Percentiles rank a stretch among this genome's conserved stretches.
Evolutionary conservation across 192 early-diverging fungal genomes (phyloP).

Genomic region (Rhizophagus clarus): DNA sequence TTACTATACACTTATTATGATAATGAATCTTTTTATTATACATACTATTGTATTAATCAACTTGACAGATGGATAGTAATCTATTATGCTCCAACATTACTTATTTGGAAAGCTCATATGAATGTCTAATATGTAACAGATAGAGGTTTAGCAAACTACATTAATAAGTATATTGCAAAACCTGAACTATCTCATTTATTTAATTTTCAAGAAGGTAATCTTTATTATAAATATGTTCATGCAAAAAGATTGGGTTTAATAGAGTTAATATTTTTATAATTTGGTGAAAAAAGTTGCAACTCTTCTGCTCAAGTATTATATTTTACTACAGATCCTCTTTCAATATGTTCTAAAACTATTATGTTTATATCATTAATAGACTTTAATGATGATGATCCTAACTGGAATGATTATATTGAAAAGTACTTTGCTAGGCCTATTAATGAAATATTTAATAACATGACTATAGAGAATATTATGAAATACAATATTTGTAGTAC

Average conservation of each 20-base stretch:
- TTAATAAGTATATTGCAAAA: slow-evolving; percentile 23
- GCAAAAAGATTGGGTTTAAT: background rate
- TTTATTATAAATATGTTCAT: slow-evolving; percentile 4
- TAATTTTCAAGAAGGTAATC: background rate
- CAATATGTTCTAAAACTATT: background rate
- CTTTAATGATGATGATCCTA: background rate
- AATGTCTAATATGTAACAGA: slow-evolving; percentile 3
- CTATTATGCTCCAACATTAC: slow-evolving; percentile 1
- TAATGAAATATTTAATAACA: slow-evolving; percentile 6
- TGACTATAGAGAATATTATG: slow-evolving; percentile 7
- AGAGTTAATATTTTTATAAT: slow-evolving; percentile 9
- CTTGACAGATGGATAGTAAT: background rate
- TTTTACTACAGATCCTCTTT: slow-evolving; percentile 2
- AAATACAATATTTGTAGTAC: slow-evolving; percentile 9
- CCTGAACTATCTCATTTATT: slow-evolving; percentile 8
- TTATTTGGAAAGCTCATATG: slow-evolving; percentile 23
- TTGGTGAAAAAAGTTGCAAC: background rate
- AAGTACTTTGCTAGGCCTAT: background rate
- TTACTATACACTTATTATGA: background rate
- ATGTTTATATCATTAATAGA: background rate
- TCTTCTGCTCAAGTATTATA: background rate
- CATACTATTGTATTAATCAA: background rate
- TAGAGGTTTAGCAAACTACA: background rate
- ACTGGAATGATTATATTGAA: slow-evolving; percentile 7
- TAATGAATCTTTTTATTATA: background rate